These are phyloP conservation scores for Magnusiomyces paraingens DNA, from an alignment of 1,139 yeast genomes.

Conservation along the genomic window DNA sequence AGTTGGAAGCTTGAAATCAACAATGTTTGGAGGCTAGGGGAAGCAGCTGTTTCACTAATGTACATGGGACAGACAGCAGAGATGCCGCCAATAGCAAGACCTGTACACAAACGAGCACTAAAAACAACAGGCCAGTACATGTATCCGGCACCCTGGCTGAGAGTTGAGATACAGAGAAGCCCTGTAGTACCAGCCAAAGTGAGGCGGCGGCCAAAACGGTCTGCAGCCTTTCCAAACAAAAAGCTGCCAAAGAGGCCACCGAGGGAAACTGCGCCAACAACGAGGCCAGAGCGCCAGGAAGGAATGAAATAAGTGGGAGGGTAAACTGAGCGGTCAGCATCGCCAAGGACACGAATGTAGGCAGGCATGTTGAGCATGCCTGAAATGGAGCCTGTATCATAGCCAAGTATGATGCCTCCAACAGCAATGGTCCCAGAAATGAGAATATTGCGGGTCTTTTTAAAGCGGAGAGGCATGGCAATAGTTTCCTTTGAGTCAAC, in stretches of 20 bases:
- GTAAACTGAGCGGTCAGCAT: neutral
- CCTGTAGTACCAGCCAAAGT: conserved; percentile 43
- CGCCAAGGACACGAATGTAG: conserved; percentile 30
- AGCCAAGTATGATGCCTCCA: conserved; percentile 55
- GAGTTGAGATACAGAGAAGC: conserved; percentile 45
- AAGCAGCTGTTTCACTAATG: conserved; percentile 55
- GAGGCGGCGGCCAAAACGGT: conserved; percentile 46
- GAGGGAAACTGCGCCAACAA: conserved; percentile 48
- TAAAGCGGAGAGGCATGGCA: neutral
- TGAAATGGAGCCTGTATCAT: conserved; percentile 54
- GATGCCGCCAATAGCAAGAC: conserved; percentile 62
- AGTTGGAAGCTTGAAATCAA: conserved; percentile 61
- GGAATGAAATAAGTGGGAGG: conserved; percentile 23
- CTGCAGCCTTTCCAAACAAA: conserved; percentile 44
- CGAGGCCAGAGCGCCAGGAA: conserved; percentile 43
- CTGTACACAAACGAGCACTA: conserved; percentile 46
- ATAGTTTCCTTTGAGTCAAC: no score
- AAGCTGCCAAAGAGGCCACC: conserved; percentile 50
- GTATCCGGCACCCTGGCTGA: conserved; percentile 46
- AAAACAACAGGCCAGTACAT: conserved; percentile 36
- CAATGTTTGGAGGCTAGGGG: conserved; percentile 64
- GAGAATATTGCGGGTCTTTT: neutral
- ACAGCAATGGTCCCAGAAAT: conserved; percentile 32
- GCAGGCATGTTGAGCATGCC: conserved; percentile 71
- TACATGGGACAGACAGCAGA: conserved; percentile 62